These are phyloP conservation scores for Nepenthes mirabilis DNA, from an alignment of 148 eudicot genomes.

Conservation along the genomic window DNA sequence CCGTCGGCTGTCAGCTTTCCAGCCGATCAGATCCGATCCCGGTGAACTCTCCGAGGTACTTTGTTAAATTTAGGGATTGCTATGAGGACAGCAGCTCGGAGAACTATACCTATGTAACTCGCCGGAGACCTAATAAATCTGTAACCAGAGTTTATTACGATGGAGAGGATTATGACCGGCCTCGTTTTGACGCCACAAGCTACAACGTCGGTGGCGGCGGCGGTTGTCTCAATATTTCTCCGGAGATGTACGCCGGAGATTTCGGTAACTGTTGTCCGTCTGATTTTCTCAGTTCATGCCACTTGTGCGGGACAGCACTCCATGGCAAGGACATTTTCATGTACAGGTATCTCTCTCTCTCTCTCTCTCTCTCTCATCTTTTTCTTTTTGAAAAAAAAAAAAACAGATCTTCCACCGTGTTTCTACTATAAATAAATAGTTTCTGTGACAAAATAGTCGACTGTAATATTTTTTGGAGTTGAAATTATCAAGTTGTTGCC, in stretches of 20 bases:
- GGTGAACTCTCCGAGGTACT: slow-evolving; percentile 9
- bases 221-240: too few relatives aligned
- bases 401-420: too few relatives aligned
- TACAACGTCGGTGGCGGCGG: background rate
- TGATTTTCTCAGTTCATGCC: slow-evolving; percentile 57
- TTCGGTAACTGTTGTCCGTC: background rate
- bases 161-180: slow-evolving; percentile 9
- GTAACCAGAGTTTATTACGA: slow-evolving; percentile 38
- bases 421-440: too few relatives aligned
- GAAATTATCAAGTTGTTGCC: too few relatives aligned
- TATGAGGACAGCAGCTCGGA: slow-evolving; percentile 21
- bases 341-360: slow-evolving; percentile 46
- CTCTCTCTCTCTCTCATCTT: too few relatives aligned
- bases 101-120: slow-evolving; percentile 57
- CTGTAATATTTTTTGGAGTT: too few relatives aligned
- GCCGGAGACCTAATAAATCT: slow-evolving; percentile 30
- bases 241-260: background rate
- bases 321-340: slow-evolving; percentile 80
- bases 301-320: slow-evolving; percentile 47
- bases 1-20: slow-evolving; percentile 18
- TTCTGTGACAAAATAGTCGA: too few relatives aligned
- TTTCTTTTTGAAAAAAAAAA: too few relatives aligned
- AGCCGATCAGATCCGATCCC: slow-evolving; percentile 30
- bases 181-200: background rate
- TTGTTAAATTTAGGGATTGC: background rate